Evolutionary conservation across 2,329 filamentous ascomycete species (phyloP).

Genomic region (Penicillium sp.): DNA sequence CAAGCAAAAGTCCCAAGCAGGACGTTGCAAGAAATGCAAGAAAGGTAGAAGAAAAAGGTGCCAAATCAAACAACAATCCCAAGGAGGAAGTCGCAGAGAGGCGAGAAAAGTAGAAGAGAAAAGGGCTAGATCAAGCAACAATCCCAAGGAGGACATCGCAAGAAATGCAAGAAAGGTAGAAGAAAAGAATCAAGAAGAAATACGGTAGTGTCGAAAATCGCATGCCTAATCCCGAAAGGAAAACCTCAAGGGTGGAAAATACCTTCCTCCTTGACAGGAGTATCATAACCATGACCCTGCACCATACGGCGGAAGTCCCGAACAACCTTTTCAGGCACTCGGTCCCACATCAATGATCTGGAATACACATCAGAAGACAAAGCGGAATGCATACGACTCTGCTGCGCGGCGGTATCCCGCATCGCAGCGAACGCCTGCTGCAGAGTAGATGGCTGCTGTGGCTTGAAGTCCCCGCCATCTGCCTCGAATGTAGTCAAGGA

Average conservation of each 20-base stretch:
- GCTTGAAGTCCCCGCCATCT: slow-evolving; percentile 38
- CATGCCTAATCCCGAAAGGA: neutral
- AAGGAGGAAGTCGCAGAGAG: neutral
- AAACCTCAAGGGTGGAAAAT: slow-evolving; percentile 14
- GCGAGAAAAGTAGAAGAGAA: slow-evolving; percentile 2
- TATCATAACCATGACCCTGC: slow-evolving; percentile 66
- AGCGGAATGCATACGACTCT: slow-evolving; percentile 43
- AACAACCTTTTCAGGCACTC: slow-evolving; percentile 88
- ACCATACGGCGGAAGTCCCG: slow-evolving; percentile 91
- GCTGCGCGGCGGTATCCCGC: slow-evolving; percentile 67
- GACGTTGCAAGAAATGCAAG: neutral
- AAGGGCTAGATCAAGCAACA: neutral
- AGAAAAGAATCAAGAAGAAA: neutral
- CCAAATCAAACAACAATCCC: neutral
- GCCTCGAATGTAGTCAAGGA: slow-evolving; percentile 71
- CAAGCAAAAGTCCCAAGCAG: neutral
- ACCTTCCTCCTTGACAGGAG: slow-evolving; percentile 36
- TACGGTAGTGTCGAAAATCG: neutral
- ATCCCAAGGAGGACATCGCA: neutral
- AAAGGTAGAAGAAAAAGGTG: neutral
- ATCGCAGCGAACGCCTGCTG: slow-evolving; percentile 73
- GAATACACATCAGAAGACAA: slow-evolving; percentile 82
- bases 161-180: slow-evolving; percentile 5
- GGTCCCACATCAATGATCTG: slow-evolving; percentile 87
- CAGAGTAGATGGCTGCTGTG: slow-evolving; percentile 44